A percentile compares a stretch with the other conserved stretches of the same genome.
Conservation (phyloP, 768 basidiomycete genomes). For the Lanmaoa pseudosensibilis region DNA sequence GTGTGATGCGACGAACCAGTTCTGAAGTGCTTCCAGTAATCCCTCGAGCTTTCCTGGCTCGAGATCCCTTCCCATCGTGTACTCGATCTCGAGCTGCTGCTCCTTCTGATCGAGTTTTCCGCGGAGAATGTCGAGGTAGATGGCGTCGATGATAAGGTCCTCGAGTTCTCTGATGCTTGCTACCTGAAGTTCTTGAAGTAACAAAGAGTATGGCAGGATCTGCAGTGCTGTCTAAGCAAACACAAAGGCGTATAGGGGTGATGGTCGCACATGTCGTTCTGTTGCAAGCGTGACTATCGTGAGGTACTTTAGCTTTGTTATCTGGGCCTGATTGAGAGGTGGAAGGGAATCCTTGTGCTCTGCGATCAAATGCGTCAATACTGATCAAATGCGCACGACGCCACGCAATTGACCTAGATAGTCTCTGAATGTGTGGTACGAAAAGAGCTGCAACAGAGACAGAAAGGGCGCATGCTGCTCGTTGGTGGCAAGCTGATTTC, state of each 20-base stretch:
- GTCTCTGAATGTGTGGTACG: constrained; percentile 84
- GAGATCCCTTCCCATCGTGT: constrained; percentile 91
- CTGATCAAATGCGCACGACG: not conserved
- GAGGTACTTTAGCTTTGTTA: constrained; percentile 88
- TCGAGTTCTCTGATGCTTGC: constrained; percentile 85
- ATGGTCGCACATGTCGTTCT: constrained; percentile 63
- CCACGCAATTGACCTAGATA: constrained; percentile 63
- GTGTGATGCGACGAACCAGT: constrained; percentile 51
- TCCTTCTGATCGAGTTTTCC: constrained; percentile 94
- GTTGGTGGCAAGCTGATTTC: constrained; percentile 60
- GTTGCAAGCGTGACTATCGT: constrained; percentile 84
- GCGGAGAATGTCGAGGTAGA: constrained; percentile 86
- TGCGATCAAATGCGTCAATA: constrained; percentile 31
- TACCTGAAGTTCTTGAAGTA: constrained; percentile 72
- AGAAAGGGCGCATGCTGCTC: constrained; percentile 64
- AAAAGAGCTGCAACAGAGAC: constrained; percentile 78
- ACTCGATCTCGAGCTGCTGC: constrained; percentile 87
- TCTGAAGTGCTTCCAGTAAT: constrained; percentile 59
- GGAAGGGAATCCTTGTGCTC: constrained; percentile 70
- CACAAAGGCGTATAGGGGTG: not conserved
- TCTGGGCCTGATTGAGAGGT: constrained; percentile 67
- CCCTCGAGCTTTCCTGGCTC: constrained; percentile 66
- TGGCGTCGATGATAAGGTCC: constrained; percentile 95
- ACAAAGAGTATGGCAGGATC: constrained; percentile 80
- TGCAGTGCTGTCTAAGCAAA: constrained; percentile 25